These are phyloP conservation scores for Sporisorium iseilematis-ciliati DNA, from an alignment of 1,284 basidiomycete genomes.

Conservation along the genomic window DNA sequence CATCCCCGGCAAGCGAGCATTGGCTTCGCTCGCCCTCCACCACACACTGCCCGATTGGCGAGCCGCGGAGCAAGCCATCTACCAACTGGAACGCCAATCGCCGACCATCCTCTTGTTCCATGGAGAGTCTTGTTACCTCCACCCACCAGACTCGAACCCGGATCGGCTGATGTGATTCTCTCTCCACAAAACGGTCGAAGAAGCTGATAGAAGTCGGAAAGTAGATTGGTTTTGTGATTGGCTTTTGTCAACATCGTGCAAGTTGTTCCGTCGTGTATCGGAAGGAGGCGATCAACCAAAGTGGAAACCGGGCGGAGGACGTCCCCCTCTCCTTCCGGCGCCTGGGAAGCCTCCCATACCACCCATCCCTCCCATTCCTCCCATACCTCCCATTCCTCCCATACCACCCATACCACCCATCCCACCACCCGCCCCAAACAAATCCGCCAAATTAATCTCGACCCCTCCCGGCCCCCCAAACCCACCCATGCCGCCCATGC, in stretches of 20 bases:
- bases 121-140: too few species aligned
- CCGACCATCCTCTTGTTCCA: too few species aligned
- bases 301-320: conserved; percentile 51
- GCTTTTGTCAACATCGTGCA: conserved; percentile 10
- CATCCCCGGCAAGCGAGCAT: too few species aligned
- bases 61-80: too few species aligned
- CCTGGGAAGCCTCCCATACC: conserved; percentile 33
- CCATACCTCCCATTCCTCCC: conserved; percentile 40
- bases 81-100: too few species aligned
- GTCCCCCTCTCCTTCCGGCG: conserved; percentile 27
- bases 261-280: too few species aligned
- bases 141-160: too few species aligned
- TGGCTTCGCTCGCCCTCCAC: too few species aligned
- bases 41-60: too few species aligned
- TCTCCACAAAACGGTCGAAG: too few species aligned
- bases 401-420: conserved; percentile 46
- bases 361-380: conserved; percentile 24
- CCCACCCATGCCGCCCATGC: conserved; percentile 30
- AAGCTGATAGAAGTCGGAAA: too few species aligned
- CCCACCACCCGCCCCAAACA: conserved; percentile 61
- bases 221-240: conserved; percentile 30
- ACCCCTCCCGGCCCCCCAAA: conserved; percentile 57
- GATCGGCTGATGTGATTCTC: too few species aligned
- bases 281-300: conserved; percentile 49
- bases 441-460: conserved; percentile 65